Conservation (phyloP, 352 stramenopile species). For the Globisporangium carolinianum region DNA sequence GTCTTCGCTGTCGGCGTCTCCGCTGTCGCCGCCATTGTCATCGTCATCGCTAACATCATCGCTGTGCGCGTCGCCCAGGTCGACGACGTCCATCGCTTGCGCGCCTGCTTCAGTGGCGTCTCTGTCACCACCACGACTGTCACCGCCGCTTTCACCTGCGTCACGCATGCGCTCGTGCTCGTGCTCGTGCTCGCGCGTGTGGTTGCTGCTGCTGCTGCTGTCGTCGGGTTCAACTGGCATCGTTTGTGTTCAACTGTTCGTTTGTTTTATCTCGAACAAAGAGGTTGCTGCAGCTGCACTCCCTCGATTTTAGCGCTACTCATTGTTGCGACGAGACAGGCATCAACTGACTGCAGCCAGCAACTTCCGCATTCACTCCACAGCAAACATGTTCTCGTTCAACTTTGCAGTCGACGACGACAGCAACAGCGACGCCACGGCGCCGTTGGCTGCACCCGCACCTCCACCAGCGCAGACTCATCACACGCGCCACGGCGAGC, state of each 20-base stretch:
- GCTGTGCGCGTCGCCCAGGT: not conserved
- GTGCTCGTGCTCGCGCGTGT: not conserved
- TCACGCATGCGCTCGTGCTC: not conserved
- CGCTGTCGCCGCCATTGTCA: not conserved
- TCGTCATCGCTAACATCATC: not conserved
- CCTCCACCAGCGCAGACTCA: not conserved
- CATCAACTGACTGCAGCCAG: too few species aligned
- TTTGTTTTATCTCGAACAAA: not conserved
- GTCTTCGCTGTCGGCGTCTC: slow-evolving; percentile 9
- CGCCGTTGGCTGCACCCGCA: not conserved
- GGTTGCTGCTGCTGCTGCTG: not conserved
- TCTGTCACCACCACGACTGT: too few species aligned
- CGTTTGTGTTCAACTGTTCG: not conserved
- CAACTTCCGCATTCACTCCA: too few species aligned
- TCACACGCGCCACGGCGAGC: slow-evolving; percentile 41
- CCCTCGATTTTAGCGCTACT: not conserved
- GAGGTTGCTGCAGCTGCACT: not conserved
- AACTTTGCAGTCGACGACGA: slow-evolving; percentile 47
- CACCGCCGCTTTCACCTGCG: too few species aligned
- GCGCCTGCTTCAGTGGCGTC: too few species aligned
- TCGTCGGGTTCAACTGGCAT: not conserved
- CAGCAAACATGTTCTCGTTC: slow-evolving; percentile 45
- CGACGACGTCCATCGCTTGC: not conserved
- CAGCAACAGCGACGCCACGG: not conserved
- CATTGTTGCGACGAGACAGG: too few species aligned